phyloP scores from a whole-genome alignment of 1,284 basidiomycete species.

The Golubevia sp. region DNA sequence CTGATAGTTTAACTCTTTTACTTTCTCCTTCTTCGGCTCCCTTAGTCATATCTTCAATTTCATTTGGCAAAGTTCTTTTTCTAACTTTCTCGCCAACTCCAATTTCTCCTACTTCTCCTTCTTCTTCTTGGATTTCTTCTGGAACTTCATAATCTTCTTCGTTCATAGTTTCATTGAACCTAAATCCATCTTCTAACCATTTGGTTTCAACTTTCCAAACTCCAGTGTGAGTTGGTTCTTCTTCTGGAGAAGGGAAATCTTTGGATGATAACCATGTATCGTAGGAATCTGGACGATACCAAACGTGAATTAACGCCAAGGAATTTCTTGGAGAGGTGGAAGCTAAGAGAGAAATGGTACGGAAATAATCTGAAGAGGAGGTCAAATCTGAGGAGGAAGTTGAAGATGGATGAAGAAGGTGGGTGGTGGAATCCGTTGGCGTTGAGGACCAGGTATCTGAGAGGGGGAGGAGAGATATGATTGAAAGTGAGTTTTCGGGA shows the following conservation, averaged over 20 bases:
- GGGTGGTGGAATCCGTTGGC: neutral
- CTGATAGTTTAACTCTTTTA: slow-evolving; percentile 57
- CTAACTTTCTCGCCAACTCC: slow-evolving; percentile 21
- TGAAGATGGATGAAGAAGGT: neutral
- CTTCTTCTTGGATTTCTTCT: slow-evolving; percentile 25
- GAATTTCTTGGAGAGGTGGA: slow-evolving; percentile 23
- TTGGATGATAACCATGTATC: slow-evolving; percentile 60
- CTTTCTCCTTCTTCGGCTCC: slow-evolving; percentile 23
- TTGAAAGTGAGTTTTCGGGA: too few relatives aligned
- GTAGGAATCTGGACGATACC: slow-evolving; percentile 62
- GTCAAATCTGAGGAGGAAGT: neutral
- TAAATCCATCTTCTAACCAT: slow-evolving; percentile 50
- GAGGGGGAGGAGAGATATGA: neutral
- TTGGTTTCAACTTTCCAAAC: slow-evolving; percentile 46
- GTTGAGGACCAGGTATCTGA: neutral
- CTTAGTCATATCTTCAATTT: slow-evolving; percentile 28
- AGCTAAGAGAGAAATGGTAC: slow-evolving; percentile 39
- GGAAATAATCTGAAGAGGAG: slow-evolving; percentile 42
- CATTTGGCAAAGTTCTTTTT: slow-evolving; percentile 54
- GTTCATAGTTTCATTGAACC: slow-evolving; percentile 61
- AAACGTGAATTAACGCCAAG: slow-evolving; percentile 55
- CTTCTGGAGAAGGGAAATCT: slow-evolving; percentile 56
- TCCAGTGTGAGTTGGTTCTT: slow-evolving; percentile 28
- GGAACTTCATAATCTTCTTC: slow-evolving; percentile 59
- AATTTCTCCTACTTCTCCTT: slow-evolving; percentile 2